Percentiles rank a stretch among this genome's conserved stretches.
Conservation (phyloP, 2,329 filamentous ascomycete genomes). For the Colletotrichum somersetense region DNA sequence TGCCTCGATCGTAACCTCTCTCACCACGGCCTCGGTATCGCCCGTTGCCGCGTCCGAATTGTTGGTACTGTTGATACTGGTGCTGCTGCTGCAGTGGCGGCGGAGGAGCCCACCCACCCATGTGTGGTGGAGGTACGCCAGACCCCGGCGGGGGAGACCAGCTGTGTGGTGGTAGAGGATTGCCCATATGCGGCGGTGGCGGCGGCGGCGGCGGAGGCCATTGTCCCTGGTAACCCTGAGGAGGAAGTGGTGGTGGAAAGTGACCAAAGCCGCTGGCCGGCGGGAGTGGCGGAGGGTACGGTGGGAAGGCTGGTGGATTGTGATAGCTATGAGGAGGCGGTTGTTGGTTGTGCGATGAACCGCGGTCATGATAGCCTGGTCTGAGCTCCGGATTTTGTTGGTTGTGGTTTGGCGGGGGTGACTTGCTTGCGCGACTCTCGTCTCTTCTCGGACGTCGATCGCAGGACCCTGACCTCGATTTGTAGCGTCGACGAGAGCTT, state of each 20-base stretch:
- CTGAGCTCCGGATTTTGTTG: slow-evolving; percentile 31
- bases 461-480: slow-evolving; percentile 41
- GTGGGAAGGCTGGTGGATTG: slow-evolving; percentile 20
- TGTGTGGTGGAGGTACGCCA: slow-evolving; percentile 19
- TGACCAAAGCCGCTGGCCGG: slow-evolving; percentile 45
- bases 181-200: slow-evolving; percentile 45
- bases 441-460: slow-evolving; percentile 41
- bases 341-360: slow-evolving; percentile 33
- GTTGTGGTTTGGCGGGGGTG: slow-evolving; percentile 16
- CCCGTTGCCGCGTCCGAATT: slow-evolving; percentile 35
- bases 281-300: slow-evolving; percentile 43
- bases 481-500: slow-evolving; percentile 25
- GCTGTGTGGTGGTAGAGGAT: slow-evolving; percentile 29
- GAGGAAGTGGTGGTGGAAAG: slow-evolving; percentile 49
- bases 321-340: slow-evolving; percentile 46
- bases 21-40: slow-evolving; percentile 34
- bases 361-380: neutral
- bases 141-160: slow-evolving; percentile 42
- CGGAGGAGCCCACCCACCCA: slow-evolving; percentile 38
- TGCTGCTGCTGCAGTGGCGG: slow-evolving; percentile 16
- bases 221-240: slow-evolving; percentile 55
- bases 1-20: slow-evolving; percentile 38
- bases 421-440: slow-evolving; percentile 18
- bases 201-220: slow-evolving; percentile 58
- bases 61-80: slow-evolving; percentile 25